Evolutionary conservation across 768 basidiomycete genomes (phyloP).

Genomic region (Boletus huronensis): DNA sequence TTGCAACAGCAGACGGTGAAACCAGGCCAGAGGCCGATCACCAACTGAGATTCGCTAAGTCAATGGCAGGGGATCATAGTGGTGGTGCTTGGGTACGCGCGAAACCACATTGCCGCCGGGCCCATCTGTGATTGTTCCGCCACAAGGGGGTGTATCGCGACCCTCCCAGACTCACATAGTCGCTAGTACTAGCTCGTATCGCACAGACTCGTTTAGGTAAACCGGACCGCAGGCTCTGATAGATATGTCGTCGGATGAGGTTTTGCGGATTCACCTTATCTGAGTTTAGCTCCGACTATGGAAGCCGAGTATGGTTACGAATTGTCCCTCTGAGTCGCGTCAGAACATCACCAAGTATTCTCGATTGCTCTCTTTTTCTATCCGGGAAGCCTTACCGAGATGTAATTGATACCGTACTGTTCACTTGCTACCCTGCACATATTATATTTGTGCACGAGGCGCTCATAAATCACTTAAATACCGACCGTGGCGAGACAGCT

Average conservation of each 20-base stretch:
- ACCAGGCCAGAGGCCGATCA: conserved; percentile 25
- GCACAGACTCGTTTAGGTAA: conserved; percentile 13
- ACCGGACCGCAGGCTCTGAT: background rate
- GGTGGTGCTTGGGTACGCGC: conserved; percentile 21
- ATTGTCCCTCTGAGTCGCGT: conserved; percentile 17
- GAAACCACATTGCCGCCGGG: conserved; percentile 19
- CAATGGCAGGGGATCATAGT: conserved; percentile 1
- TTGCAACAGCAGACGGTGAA: background rate
- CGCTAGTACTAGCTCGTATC: background rate
- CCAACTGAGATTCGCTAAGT: conserved; percentile 21
- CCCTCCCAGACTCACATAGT: conserved; percentile 4
- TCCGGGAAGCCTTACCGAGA: conserved; percentile 29
- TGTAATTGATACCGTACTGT: conserved; percentile 30
- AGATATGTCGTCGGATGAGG: background rate
- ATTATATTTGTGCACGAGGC: conserved; percentile 34
- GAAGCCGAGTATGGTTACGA: conserved; percentile 18
- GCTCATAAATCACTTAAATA: conserved; percentile 34
- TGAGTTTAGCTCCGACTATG: conserved; percentile 12
- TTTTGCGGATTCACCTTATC: conserved; percentile 15
- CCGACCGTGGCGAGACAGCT: conserved; percentile 32
- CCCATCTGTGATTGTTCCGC: conserved; percentile 18
- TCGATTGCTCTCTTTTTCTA: conserved; percentile 19
- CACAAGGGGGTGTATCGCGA: conserved; percentile 7
- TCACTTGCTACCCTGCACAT: conserved; percentile 26
- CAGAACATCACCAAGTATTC: conserved; percentile 16